Conservation (phyloP, 2,329 filamentous ascomycete genomes). For the Aspergillus fischeri region DNA sequence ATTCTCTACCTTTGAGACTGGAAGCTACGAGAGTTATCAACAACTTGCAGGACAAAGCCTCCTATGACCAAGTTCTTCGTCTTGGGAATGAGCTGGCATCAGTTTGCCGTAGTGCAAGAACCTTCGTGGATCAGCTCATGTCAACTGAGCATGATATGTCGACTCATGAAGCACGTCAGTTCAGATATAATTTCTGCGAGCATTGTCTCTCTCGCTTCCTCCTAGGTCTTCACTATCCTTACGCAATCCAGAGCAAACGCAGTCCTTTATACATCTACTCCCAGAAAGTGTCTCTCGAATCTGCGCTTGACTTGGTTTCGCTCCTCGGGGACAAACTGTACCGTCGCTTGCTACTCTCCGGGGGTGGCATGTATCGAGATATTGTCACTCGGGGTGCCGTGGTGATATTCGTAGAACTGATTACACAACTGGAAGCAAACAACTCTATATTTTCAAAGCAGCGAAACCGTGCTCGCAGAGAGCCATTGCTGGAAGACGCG, state of each 20-base stretch:
- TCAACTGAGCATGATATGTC: too few relatives aligned
- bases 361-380: slow-evolving; percentile 29
- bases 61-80: slow-evolving; percentile 18
- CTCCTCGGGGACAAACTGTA: slow-evolving; percentile 23
- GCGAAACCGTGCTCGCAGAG: slow-evolving; percentile 7
- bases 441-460: slow-evolving; percentile 8
- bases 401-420: slow-evolving; percentile 18
- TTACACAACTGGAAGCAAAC: slow-evolving; percentile 5
- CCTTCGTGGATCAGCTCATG: neutral
- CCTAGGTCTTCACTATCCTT: slow-evolving; percentile 19
- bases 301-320: slow-evolving; percentile 21
- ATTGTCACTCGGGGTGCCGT: slow-evolving; percentile 21
- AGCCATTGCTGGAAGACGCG: slow-evolving; percentile 16
- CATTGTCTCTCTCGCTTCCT: slow-evolving; percentile 20
- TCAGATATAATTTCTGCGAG: slow-evolving; percentile 13
- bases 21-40: slow-evolving; percentile 15
- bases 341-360: slow-evolving; percentile 18
- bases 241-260: slow-evolving; percentile 19
- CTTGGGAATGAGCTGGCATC: slow-evolving; percentile 13
- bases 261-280: slow-evolving; percentile 25
- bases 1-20: slow-evolving; percentile 13
- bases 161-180: neutral
- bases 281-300: slow-evolving; percentile 22
- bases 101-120: slow-evolving; percentile 6
- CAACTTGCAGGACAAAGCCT: slow-evolving; percentile 15